A percentile compares a stretch with the other conserved stretches of the same genome.
Evolutionary conservation across 192 early-diverging fungal species (phyloP).

Genomic region (Spizellomyces punctatus): DNA sequence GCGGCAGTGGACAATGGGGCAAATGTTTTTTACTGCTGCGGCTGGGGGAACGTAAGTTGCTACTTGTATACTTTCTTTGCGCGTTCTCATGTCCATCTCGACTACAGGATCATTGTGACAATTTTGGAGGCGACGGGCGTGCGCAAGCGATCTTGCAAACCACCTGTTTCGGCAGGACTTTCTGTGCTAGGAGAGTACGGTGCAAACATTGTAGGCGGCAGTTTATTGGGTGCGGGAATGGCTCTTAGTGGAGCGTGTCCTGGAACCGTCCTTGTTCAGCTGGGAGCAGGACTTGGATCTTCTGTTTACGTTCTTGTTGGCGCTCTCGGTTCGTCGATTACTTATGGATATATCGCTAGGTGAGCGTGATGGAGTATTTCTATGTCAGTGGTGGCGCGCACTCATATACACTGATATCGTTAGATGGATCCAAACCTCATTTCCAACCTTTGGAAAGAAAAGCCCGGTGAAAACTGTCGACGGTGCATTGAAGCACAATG

Average conservation of each 20-base stretch:
- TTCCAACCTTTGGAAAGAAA: conserved; percentile 15
- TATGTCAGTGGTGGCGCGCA: neutral
- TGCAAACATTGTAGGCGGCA: conserved; percentile 34
- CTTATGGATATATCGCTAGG: conserved; percentile 28
- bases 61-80: neutral
- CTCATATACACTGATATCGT: neutral
- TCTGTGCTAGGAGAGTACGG: conserved; percentile 7
- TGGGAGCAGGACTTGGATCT: conserved; percentile 28
- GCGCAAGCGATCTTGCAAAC: conserved; percentile 21
- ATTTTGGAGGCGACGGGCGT: conserved; percentile 10
- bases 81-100: neutral
- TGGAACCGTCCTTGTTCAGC: conserved; percentile 36
- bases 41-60: conserved; percentile 25
- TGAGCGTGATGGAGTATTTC: neutral
- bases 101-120: conserved; percentile 13
- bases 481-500: too few species aligned
- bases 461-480: too few species aligned
- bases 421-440: neutral
- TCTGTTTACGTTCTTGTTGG: conserved; percentile 21
- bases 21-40: conserved; percentile 39
- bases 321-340: conserved; percentile 17
- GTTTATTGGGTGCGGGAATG: conserved; percentile 35
- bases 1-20: conserved; percentile 27
- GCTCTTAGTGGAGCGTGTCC: conserved; percentile 37
- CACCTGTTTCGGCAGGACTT: conserved; percentile 1